These are phyloP conservation scores for Pythium vanterpoolii DNA, from an alignment of 352 stramenopile genomes.

Conservation along the genomic window DNA sequence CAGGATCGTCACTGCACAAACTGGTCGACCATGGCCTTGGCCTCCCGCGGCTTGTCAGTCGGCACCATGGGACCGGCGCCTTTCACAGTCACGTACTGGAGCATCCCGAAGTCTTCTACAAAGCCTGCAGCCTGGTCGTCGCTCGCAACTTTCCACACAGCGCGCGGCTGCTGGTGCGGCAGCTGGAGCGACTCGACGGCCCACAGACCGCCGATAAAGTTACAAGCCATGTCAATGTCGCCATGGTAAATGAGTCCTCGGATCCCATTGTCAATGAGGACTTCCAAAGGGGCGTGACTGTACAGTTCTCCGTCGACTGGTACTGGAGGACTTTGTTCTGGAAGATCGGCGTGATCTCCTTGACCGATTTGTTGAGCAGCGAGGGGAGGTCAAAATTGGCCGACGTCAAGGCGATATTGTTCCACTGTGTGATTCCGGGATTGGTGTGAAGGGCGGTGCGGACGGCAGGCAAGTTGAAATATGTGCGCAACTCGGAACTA, in stretches of 20 bases:
- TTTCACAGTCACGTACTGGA: conserved; percentile 73
- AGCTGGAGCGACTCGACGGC: conserved; percentile 57
- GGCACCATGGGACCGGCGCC: conserved; percentile 75
- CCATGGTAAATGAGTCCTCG: conserved; percentile 70
- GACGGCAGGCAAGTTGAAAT: conserved; percentile 50
- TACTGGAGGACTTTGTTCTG: conserved; percentile 27
- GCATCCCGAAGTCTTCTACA: conserved; percentile 43
- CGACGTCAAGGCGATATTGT: conserved; percentile 33
- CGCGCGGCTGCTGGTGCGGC: conserved; percentile 3
- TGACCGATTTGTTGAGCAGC: conserved; percentile 10
- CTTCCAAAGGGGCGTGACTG: neutral
- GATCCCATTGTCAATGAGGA: conserved; percentile 31
- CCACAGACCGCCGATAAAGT: conserved; percentile 67
- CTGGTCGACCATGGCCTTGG: conserved; percentile 20
- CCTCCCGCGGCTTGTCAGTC: conserved; percentile 37
- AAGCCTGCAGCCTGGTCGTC: conserved; percentile 50
- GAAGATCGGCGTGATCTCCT: conserved; percentile 10
- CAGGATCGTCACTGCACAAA: conserved; percentile 15
- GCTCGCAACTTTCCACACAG: conserved; percentile 14
- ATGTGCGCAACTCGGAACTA: conserved; percentile 23
- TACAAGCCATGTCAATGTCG: conserved; percentile 61
- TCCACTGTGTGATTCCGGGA: conserved; percentile 33
- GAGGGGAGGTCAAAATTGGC: neutral
- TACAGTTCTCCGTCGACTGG: neutral
- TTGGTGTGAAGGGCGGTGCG: conserved; percentile 56